Evolutionary conservation across 257 asterid species (phyloP), one percentile per base, ranked within the genome.

Genomic region (Plantago ovata): DNA sequence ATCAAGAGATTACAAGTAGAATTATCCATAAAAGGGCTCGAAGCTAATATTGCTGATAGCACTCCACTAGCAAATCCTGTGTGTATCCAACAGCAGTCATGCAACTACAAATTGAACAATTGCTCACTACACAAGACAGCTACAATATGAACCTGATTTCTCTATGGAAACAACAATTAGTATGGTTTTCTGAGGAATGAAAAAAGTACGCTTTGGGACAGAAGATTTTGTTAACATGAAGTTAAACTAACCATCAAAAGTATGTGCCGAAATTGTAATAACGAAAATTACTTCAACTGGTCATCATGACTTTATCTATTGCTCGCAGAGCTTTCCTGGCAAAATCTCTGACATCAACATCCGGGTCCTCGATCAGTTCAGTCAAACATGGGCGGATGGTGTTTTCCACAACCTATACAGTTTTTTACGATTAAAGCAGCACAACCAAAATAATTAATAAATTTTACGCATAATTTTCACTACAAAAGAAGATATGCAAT

Each of bases 281-380:
- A 13, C 22, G 38, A 6, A 16, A 53, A 39, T 53, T 23, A 16
- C 42, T 65, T 68, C 77, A 82, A 70, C 76, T 76, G 36, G 86
- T 74, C 84, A 83, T 80, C 89, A 76, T 77, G 58, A 68, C 85
- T 41, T 51, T 72, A 65, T 81, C 93, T 9, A 78, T 76, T 10
- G 85, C 76, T 49, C 71, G 80, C 47, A 84, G 75, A 38, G 89
- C 94, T 63, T 84, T 79, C 62, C 72, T 81, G 49, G 89, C 86
- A 9, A 72, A 81, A 62, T 58, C 79, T 38, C 94, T 81, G 13
- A 84, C 94, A 78, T 84, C 94, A 3, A 84, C 94, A 63, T 84
- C 94, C 13, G 94, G 86, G 56, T 84, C 94, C 69, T 84, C 89
- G 0, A 69, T 62, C 9, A 84, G 82, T 72, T 84, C 94, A 32